Percentiles rank a stretch among this genome's conserved stretches.
Evolutionary conservation across 1,284 basidiomycete species (phyloP).

Genomic region (Sutorius eximius): DNA sequence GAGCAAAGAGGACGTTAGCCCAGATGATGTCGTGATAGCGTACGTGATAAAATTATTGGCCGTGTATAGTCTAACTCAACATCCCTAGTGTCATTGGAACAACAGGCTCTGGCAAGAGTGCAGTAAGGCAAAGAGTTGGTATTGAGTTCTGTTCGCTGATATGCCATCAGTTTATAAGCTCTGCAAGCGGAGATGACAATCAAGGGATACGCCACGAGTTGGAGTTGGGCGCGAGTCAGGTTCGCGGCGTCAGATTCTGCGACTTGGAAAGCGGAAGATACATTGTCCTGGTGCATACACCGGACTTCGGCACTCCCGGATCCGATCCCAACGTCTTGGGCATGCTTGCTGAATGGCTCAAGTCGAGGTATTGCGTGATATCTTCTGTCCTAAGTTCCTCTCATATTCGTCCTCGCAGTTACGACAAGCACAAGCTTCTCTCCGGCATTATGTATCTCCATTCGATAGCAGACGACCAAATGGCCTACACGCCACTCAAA

Average conservation of each 20-base stretch:
- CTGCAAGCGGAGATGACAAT: slow-evolving; percentile 12
- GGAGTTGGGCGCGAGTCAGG: slow-evolving; percentile 15
- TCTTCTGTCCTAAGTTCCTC: neutral
- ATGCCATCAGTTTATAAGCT: slow-evolving; percentile 26
- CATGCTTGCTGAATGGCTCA: slow-evolving; percentile 28
- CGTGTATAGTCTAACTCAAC: neutral
- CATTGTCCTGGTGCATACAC: slow-evolving; percentile 24
- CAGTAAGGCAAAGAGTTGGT: slow-evolving; percentile 8
- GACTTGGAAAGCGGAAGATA: neutral
- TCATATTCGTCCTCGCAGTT: slow-evolving; percentile 25
- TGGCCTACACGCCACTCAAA: slow-evolving; percentile 42
- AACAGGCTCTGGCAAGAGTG: slow-evolving; percentile 4
- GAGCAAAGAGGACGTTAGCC: neutral
- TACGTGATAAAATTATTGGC: slow-evolving; percentile 6
- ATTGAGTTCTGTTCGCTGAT: neutral
- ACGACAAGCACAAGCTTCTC: slow-evolving; percentile 33
- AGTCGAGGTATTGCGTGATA: slow-evolving; percentile 8
- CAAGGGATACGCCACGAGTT: slow-evolving; percentile 10
- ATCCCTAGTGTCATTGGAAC: slow-evolving; percentile 25
- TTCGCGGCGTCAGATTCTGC: slow-evolving; percentile 11
- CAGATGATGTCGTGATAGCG: slow-evolving; percentile 23
- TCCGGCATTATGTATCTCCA: slow-evolving; percentile 51
- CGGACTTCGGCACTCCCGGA: slow-evolving; percentile 20
- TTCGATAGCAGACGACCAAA: slow-evolving; percentile 46
- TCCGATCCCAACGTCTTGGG: slow-evolving; percentile 25